Evolutionary conservation across 371 early-diverging fungal species (phyloP), one percentile per base, ranked within the genome.

Genomic region (Mortierella sp.): DNA sequence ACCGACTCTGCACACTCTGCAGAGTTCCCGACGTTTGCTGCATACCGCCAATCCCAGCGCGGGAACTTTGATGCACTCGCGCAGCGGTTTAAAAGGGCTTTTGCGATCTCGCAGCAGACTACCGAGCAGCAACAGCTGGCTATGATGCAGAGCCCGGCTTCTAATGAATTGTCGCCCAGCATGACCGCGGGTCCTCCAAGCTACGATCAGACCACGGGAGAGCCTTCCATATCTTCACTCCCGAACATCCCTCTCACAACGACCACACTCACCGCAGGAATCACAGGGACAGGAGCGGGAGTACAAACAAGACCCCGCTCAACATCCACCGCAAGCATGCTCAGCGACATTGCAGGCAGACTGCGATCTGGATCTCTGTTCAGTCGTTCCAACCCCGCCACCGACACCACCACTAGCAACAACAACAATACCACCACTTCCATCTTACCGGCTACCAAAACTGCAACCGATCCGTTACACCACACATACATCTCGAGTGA

Each of bases 11-110:
- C 48, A 12, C 41, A 46, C 18, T 81, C 81, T 21, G 70, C 73
- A 18, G 80, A 75, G 18, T 81, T 74, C 10, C 81, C 81, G 24
- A 81, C 81, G 0, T 81, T 70, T 49, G 77, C 81, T 2, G 74
- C 56, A 1, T 81, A 81, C 38, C 73, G 81, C 3, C 81, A 81
- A 35, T 71, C 76, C 18, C 81, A 81, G 14, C 76, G 71, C 49
- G 65, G 76, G 1, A 81, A 72, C 63, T 74, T 74, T 70, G 81
- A 81, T 4, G 77, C 76, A 41, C 77, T 81, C 29, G 51, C 81
- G 16, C 81, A 81, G 24, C 38, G 81, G 49, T 55, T 81, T 49
- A 76, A 76, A 24, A 8, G 74, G n/a, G 74, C 77, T 0, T 81
- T 81, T 81, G 74, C 51, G 1, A 72, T 60, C 2, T 80, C 80